Conservation (phyloP, 1,139 yeast species). For the Debaryomyces nepalensis region DNA sequence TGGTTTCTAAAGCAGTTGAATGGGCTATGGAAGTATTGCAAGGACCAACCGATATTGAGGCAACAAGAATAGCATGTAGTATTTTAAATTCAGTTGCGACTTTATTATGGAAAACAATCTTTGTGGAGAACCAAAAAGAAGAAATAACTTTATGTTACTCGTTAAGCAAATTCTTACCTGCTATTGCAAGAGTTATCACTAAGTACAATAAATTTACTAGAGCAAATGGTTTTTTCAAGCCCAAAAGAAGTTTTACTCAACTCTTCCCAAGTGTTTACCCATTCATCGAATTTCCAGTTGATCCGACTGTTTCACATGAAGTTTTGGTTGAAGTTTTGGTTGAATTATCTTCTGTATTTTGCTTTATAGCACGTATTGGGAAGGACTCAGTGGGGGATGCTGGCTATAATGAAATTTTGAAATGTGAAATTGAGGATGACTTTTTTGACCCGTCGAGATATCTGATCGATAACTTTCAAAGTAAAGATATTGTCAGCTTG, state of each 20-base stretch:
- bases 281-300: constrained; percentile 67
- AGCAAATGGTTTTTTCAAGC: constrained; percentile 54
- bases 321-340: constrained; percentile 72
- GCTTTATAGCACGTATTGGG: constrained; percentile 60
- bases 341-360: constrained; percentile 66
- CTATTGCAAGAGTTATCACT: constrained; percentile 54
- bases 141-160: constrained; percentile 48
- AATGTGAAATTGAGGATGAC: constrained; percentile 32
- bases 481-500: constrained; percentile 51
- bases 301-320: constrained; percentile 74
- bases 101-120: constrained; percentile 39
- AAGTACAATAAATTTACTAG: constrained; percentile 59
- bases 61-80: constrained; percentile 65
- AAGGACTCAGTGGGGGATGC: constrained; percentile 51
- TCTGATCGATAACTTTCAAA: constrained; percentile 38
- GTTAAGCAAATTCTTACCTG: constrained; percentile 55
- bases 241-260: constrained; percentile 65
- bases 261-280: constrained; percentile 75
- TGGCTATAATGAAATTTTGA: constrained; percentile 40
- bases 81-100: constrained; percentile 55
- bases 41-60: constrained; percentile 58
- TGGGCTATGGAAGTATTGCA: constrained; percentile 68
- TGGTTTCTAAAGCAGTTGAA: constrained; percentile 56
- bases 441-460: constrained; percentile 39
- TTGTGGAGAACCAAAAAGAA: constrained; percentile 26